Percentiles rank a stretch among this genome's conserved stretches.
Evolutionary conservation across 768 basidiomycete species (phyloP).

Genomic region (Leccinum sublutescens): DNA sequence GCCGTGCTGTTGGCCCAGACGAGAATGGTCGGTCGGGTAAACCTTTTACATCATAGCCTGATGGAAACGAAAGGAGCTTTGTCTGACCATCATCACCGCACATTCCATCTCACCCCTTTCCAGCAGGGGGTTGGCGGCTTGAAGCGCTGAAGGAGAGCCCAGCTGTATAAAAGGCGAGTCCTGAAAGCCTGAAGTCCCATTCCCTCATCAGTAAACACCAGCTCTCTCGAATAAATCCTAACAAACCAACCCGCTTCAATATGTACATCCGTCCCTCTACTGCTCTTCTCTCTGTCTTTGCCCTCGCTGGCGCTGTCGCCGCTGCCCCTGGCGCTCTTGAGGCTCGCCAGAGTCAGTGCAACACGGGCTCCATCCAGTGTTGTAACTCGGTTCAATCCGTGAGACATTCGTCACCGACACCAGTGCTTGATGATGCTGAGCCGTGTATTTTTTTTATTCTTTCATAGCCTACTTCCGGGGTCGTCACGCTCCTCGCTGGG

Average conservation of each 20-base stretch:
- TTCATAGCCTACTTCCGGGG: not conserved
- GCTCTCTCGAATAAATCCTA: not conserved
- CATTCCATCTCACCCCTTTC: not conserved
- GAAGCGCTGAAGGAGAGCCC: not conserved
- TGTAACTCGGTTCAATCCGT: not conserved
- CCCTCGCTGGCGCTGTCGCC: not conserved
- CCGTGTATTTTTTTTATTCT: not conserved
- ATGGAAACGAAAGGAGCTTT: not conserved
- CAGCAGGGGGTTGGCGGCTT: not conserved
- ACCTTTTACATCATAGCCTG: not conserved
- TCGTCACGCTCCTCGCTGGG: not conserved
- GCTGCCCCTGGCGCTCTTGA: not conserved
- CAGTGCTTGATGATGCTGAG: not conserved
- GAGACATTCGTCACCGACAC: not conserved
- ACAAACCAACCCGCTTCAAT: not conserved
- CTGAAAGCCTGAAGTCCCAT: not conserved
- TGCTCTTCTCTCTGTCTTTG: not conserved
- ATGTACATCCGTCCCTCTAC: not conserved
- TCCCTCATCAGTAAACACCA: not conserved
- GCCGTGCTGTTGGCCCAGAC: not conserved
- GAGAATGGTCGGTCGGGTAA: not conserved
- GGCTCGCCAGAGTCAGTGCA: not conserved
- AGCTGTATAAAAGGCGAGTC: not conserved
- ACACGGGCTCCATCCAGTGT: not conserved
- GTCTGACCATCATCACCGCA: not conserved